phyloP scores from a whole-genome alignment of 2,329 filamentous ascomycete species.

The Trichophyton verrucosum region DNA sequence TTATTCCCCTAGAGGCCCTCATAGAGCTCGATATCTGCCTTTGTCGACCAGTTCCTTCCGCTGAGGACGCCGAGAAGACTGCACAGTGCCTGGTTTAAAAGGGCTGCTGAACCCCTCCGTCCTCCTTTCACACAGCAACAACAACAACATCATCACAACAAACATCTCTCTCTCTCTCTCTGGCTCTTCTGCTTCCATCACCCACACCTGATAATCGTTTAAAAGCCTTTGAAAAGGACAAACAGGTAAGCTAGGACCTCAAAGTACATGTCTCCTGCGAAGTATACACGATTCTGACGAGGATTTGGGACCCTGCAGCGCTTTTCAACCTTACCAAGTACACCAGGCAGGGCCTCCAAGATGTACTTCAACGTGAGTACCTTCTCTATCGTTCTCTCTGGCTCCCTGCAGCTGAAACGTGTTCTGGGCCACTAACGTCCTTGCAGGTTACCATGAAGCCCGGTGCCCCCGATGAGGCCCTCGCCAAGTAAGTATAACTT shows the following conservation, averaged over 20 bases:
- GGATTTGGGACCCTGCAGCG: not conserved
- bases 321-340: not conserved
- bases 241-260: not conserved
- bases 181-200: not conserved
- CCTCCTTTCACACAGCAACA: not conserved
- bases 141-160: not conserved
- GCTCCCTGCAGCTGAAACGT: not conserved
- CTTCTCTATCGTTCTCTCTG: not conserved
- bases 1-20: not conserved
- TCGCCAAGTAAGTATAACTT: slow-evolving; percentile 47
- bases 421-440: not conserved
- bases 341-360: not conserved
- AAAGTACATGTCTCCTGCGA: not conserved
- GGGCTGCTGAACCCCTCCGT: not conserved
- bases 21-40: not conserved
- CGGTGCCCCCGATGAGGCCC: slow-evolving; percentile 51
- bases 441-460: slow-evolving; percentile 66
- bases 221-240: not conserved
- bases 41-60: not conserved
- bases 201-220: not conserved
- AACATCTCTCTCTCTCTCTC: not conserved
- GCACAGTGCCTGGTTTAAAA: not conserved
- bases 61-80: not conserved
- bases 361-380: slow-evolving; percentile 6
- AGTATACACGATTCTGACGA: not conserved